These are phyloP conservation scores for rapeseed (Brassica napus) DNA, from an alignment of 345 rosid genomes.

Conservation along the genomic window Da-Ae NC_063445.1:19728001-19728500, in stretches of 20 bases:
- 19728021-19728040: too few species aligned
- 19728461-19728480: not conserved
- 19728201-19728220: constrained; percentile 38
- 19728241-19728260: constrained; percentile 36
- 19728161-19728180: constrained; percentile 9
- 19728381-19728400: not conserved
- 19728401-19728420: not conserved
- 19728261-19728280: not conserved
- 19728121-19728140: not conserved
- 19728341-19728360: not conserved
- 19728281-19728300: not conserved
- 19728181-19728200: constrained; percentile 33
- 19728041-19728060: not conserved
- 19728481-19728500: not conserved
- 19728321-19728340: not conserved
- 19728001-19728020: too few species aligned
- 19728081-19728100: not conserved
- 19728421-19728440: not conserved
- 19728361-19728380: not conserved
- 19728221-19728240: constrained; percentile 39
- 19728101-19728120: not conserved
- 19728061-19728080: not conserved
- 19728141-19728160: not conserved
- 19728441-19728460: not conserved
- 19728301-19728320: not conserved